A percentile compares a stretch with the other conserved stretches of the same genome.
Evolutionary conservation across 495 filamentous ascomycete genomes (phyloP).

Genomic region (Hyaloscypha hepaticicola): DNA sequence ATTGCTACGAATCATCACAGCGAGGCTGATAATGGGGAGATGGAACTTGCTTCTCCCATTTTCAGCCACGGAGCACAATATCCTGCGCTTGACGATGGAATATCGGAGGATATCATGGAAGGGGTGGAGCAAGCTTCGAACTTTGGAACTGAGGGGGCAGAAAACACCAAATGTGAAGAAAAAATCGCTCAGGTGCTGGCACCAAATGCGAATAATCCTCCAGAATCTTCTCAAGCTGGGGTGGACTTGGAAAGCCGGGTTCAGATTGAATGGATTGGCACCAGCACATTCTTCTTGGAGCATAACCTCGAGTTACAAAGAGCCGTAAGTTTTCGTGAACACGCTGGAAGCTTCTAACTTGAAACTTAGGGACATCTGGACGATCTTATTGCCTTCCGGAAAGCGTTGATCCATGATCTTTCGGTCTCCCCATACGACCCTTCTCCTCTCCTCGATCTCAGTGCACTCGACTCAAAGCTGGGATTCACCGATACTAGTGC

Average conservation of each 20-base stretch:
- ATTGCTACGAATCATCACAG: not conserved
- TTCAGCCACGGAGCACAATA: not conserved
- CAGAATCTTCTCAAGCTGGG: no score
- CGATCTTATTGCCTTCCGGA: constrained; percentile 2
- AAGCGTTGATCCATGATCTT: constrained; percentile 18
- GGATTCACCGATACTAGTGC: constrained; percentile 22
- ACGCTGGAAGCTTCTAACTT: not conserved
- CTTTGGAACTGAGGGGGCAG: not conserved
- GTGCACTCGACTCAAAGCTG: constrained; percentile 5
- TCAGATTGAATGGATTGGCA: constrained; percentile 22
- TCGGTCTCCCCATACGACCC: constrained; percentile 19
- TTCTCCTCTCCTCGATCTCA: constrained; percentile 5
- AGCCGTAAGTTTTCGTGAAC: constrained; percentile 12
- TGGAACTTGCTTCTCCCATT: not conserved
- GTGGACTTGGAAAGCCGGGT: not conserved
- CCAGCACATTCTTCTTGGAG: constrained; percentile 11
- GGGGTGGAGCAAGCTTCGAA: not conserved
- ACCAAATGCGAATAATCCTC: not conserved
- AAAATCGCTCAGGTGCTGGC: not conserved
- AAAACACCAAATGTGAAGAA: not conserved
- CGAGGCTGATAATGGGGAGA: not conserved
- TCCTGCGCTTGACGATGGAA: not conserved
- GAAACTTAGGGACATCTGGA: constrained; percentile 17
- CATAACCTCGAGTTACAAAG: constrained; percentile 1
- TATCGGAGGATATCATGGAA: not conserved